A percentile compares a stretch with the other conserved stretches of the same genome.
Evolutionary conservation across 2,329 filamentous ascomycete genomes (phyloP).

Genomic region (Alternaria gaisen): DNA sequence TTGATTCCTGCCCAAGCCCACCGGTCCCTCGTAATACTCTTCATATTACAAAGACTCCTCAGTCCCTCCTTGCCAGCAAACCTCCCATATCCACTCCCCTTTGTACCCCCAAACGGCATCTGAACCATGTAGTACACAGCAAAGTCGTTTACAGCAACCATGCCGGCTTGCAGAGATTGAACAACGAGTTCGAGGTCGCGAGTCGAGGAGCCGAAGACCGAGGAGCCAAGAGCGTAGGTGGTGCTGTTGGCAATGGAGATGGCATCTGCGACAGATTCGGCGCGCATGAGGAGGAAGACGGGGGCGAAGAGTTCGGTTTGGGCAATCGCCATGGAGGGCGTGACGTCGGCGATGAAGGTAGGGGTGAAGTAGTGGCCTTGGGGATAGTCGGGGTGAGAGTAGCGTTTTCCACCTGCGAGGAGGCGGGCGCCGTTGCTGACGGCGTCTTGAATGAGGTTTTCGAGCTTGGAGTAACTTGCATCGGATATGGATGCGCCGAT

Average conservation of each 20-base stretch:
- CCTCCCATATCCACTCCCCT: slow-evolving; percentile 86
- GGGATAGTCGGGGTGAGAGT: slow-evolving; percentile 75
- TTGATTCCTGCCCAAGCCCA: slow-evolving; percentile 65
- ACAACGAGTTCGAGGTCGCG: slow-evolving; percentile 71
- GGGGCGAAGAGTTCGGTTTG: slow-evolving; percentile 93
- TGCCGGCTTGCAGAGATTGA: slow-evolving; percentile 76
- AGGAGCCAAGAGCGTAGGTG: slow-evolving; percentile 84
- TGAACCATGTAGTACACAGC: slow-evolving; percentile 92
- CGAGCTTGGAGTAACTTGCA: slow-evolving; percentile 76
- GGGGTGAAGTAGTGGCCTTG: slow-evolving; percentile 91
- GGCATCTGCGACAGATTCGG: slow-evolving; percentile 70
- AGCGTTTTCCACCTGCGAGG: slow-evolving; percentile 78
- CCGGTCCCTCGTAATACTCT: slow-evolving; percentile 84
- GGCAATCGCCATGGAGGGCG: slow-evolving; percentile 83
- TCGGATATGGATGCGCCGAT: slow-evolving; percentile 91
- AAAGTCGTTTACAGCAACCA: slow-evolving; percentile 97
- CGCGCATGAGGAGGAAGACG: slow-evolving; percentile 84
- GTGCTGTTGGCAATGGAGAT: slow-evolving; percentile 85
- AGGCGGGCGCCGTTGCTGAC: slow-evolving; percentile 81
- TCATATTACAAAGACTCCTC: slow-evolving; percentile 83
- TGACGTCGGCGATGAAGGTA: slow-evolving; percentile 91
- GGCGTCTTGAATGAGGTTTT: slow-evolving; percentile 78
- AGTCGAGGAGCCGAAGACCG: slow-evolving; percentile 77
- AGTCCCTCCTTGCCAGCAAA: slow-evolving; percentile 93
- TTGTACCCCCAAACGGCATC: slow-evolving; percentile 91